Percentiles rank a stretch among this genome's conserved stretches.
Evolutionary conservation across 805 yeast genomes (phyloP).

Genomic region (Pichia pseudocactophila): DNA sequence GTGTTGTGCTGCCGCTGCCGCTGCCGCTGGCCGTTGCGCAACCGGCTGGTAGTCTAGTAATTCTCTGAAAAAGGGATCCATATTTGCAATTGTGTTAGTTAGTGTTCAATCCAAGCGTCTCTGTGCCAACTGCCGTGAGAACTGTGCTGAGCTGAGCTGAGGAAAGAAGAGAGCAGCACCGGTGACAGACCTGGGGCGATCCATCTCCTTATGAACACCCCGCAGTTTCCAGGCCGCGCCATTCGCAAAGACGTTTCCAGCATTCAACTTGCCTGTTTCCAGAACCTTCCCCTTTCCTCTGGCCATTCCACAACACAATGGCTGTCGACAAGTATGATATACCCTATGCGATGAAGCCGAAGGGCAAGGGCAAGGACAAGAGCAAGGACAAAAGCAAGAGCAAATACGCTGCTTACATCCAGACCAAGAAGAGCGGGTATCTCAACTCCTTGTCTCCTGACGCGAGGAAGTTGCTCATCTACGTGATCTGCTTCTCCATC

Average conservation of each 20-base stretch:
- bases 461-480: slow-evolving; percentile 8
- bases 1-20: too few relatives aligned
- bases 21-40: not conserved
- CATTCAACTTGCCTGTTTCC: too few relatives aligned
- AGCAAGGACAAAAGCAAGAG: slow-evolving; percentile 14
- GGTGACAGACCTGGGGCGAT: too few relatives aligned
- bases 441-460: slow-evolving; percentile 18
- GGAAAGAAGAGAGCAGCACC: not conserved
- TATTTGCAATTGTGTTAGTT: too few relatives aligned
- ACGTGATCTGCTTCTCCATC: slow-evolving; percentile 8
- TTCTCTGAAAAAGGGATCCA: slow-evolving; percentile 8
- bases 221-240: too few relatives aligned
- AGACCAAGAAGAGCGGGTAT: not conserved
- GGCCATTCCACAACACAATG: not conserved
- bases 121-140: too few relatives aligned
- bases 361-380: not conserved
- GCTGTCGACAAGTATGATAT: slow-evolving; percentile 22
- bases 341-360: slow-evolving; percentile 30
- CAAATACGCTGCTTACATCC: slow-evolving; percentile 17
- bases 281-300: too few relatives aligned
- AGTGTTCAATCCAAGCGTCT: too few relatives aligned
- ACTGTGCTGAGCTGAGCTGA: not conserved
- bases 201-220: too few relatives aligned
- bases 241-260: too few relatives aligned
- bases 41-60: slow-evolving; percentile 5